These are phyloP conservation scores for Heliocybe sulcata DNA, from an alignment of 1,284 basidiomycete genomes.

Conservation along the genomic window DNA sequence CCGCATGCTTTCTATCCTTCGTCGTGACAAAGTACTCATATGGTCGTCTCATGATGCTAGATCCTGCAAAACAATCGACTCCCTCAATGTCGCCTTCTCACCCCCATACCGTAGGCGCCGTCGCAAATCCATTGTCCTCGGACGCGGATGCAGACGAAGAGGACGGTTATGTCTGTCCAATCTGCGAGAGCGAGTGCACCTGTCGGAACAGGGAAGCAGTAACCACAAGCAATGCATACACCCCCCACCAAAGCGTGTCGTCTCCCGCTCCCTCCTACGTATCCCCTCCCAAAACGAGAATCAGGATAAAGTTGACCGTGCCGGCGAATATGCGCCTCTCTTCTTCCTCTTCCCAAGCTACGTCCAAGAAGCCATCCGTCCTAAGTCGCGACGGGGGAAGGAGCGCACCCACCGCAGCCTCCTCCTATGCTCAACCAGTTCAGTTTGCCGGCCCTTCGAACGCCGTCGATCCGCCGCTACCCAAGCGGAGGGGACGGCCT, in stretches of 20 bases:
- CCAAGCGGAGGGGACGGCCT: slow-evolving; percentile 49
- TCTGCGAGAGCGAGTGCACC: slow-evolving; percentile 81
- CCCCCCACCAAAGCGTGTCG: slow-evolving; percentile 18
- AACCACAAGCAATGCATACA: slow-evolving; percentile 12
- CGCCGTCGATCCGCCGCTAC: slow-evolving; percentile 17
- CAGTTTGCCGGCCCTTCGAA: slow-evolving; percentile 6
- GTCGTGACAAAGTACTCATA: not conserved
- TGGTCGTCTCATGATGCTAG: slow-evolving; percentile 24
- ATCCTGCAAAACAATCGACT: slow-evolving; percentile 48
- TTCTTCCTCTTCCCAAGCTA: slow-evolving; percentile 6
- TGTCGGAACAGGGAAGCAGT: slow-evolving; percentile 42
- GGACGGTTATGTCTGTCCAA: slow-evolving; percentile 77
- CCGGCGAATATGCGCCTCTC: slow-evolving; percentile 29
- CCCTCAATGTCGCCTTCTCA: slow-evolving; percentile 60
- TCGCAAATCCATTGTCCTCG: slow-evolving; percentile 15
- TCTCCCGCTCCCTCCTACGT: slow-evolving; percentile 16
- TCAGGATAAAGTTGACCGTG: slow-evolving; percentile 74
- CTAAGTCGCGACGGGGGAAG: slow-evolving; percentile 3
- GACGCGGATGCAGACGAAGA: slow-evolving; percentile 47
- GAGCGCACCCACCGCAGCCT: slow-evolving; percentile 1
- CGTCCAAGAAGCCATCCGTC: slow-evolving; percentile 5
- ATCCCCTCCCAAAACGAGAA: slow-evolving; percentile 17
- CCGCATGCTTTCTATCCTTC: not conserved
- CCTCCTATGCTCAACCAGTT: not conserved
- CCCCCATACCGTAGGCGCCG: slow-evolving; percentile 52